phyloP scores from a whole-genome alignment of 257 asterid genomes.

The Przewalskia tangutica region DNA sequence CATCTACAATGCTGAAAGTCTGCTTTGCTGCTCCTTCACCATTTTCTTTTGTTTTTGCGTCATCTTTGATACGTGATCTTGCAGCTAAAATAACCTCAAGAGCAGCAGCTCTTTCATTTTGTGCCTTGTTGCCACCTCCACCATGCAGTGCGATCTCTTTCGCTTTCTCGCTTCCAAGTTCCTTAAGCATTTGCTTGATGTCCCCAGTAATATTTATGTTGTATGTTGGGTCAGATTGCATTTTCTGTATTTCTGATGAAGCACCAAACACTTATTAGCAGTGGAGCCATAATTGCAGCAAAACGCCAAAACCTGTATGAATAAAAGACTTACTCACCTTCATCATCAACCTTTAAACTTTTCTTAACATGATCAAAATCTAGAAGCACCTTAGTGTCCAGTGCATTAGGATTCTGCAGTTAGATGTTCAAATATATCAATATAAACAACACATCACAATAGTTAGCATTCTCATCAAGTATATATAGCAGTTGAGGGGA shows the following conservation, averaged over 20 bases:
- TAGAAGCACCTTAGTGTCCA: conserved; percentile 60
- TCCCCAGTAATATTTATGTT: conserved; percentile 79
- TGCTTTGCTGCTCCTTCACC: conserved; percentile 46
- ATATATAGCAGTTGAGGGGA: neutral
- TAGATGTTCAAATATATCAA: conserved; percentile 9
- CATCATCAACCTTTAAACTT: conserved; percentile 77
- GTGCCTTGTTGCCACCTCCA: conserved; percentile 97
- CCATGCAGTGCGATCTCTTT: conserved; percentile 94
- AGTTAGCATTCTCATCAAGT: neutral
- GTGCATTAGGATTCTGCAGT: conserved; percentile 80
- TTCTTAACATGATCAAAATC: conserved; percentile 92
- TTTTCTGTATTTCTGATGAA: conserved; percentile 52
- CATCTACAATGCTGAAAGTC: conserved; percentile 85
- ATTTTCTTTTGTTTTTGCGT: conserved; percentile 25
- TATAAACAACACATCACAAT: conserved; percentile 1
- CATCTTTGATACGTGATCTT: conserved; percentile 84
- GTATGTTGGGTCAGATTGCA: conserved; percentile 80
- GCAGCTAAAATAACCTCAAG: conserved; percentile 78
- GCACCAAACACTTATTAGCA: neutral
- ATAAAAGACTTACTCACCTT: conserved; percentile 38
- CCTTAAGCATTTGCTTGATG: conserved; percentile 82
- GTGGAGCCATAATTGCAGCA: neutral
- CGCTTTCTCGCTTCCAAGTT: conserved; percentile 87
- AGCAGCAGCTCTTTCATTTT: conserved; percentile 78
- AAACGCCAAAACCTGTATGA: neutral